Conservation (phyloP, 2,329 filamentous ascomycete species). For the Penicillium sclerotigenum region DNA sequence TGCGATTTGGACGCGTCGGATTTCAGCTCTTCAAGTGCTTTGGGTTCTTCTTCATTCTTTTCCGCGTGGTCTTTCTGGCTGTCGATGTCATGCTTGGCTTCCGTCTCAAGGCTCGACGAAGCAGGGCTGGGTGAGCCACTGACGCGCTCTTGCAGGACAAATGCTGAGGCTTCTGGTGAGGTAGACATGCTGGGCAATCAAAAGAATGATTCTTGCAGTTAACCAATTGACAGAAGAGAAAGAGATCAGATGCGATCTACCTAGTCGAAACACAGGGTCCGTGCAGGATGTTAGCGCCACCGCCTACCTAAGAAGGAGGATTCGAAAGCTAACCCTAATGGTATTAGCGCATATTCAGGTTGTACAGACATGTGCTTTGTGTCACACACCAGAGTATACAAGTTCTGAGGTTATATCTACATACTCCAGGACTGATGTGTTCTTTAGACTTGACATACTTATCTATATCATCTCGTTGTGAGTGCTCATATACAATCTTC, state of each 20-base stretch:
- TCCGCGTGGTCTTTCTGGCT: conserved; percentile 13
- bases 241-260: not conserved
- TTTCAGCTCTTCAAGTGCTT: conserved; percentile 47
- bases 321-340: not conserved
- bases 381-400: too few relatives aligned
- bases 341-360: not conserved
- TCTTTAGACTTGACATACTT: too few relatives aligned
- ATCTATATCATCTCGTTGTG: too few relatives aligned
- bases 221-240: not conserved
- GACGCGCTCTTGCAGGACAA: conserved; percentile 67
- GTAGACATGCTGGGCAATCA: conserved; percentile 14
- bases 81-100: conserved; percentile 26
- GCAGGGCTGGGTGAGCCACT: conserved; percentile 86
- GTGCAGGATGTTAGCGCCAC: not conserved
- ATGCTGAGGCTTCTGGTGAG: not conserved
- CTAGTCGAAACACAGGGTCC: not conserved
- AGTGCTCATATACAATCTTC: too few relatives aligned
- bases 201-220: conserved; percentile 1
- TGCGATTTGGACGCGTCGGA: conserved; percentile 12
- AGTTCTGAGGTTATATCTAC: too few relatives aligned
- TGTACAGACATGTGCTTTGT: too few relatives aligned
- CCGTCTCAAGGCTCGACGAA: conserved; percentile 77
- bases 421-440: too few relatives aligned
- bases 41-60: conserved; percentile 1
- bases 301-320: not conserved